phyloP scores from a whole-genome alignment of 257 asterid species.

The Misopates orontium region DNA sequence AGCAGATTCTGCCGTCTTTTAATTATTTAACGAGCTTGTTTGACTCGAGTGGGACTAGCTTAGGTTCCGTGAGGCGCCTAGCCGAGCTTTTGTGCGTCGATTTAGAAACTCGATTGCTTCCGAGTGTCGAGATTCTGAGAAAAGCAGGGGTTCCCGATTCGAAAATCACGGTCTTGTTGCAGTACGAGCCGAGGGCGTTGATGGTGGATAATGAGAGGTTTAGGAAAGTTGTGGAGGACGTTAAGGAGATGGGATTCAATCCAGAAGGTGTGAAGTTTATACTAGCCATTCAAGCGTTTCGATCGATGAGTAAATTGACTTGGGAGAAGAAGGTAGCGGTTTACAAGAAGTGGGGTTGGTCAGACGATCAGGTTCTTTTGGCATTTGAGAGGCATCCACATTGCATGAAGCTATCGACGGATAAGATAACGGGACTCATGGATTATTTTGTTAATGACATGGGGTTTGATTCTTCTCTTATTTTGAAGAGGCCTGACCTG shows the following conservation, averaged over 20 bases:
- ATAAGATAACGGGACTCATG: slow-evolving; percentile 23
- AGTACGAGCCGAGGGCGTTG: slow-evolving; percentile 21
- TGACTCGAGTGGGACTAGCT: background rate
- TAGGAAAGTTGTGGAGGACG: slow-evolving; percentile 17
- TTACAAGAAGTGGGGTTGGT: slow-evolving; percentile 34
- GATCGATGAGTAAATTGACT: slow-evolving; percentile 17
- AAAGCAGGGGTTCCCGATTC: slow-evolving; percentile 5
- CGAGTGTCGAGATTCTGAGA: slow-evolving; percentile 8
- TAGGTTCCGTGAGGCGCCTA: background rate
- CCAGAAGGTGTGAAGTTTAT: slow-evolving; percentile 3
- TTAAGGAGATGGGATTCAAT: slow-evolving; percentile 23
- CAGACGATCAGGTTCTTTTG: slow-evolving; percentile 12
- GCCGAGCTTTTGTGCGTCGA: background rate
- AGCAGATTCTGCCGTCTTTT: slow-evolving; percentile 23
- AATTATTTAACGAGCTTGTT: slow-evolving; percentile 19
- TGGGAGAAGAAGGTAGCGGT: slow-evolving; percentile 29
- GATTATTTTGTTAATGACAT: slow-evolving; percentile 28
- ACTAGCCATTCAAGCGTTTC: slow-evolving; percentile 9
- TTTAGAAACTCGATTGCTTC: background rate
- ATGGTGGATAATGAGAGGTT: background rate
- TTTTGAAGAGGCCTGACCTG: slow-evolving; percentile 13
- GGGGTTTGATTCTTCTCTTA: slow-evolving; percentile 15
- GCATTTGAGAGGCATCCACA: slow-evolving; percentile 30
- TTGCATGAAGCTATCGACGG: slow-evolving; percentile 26
- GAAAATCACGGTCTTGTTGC: background rate